Conservation (phyloP, 2,329 filamentous ascomycete genomes). For the Diaporthe citrichinensis region DNA sequence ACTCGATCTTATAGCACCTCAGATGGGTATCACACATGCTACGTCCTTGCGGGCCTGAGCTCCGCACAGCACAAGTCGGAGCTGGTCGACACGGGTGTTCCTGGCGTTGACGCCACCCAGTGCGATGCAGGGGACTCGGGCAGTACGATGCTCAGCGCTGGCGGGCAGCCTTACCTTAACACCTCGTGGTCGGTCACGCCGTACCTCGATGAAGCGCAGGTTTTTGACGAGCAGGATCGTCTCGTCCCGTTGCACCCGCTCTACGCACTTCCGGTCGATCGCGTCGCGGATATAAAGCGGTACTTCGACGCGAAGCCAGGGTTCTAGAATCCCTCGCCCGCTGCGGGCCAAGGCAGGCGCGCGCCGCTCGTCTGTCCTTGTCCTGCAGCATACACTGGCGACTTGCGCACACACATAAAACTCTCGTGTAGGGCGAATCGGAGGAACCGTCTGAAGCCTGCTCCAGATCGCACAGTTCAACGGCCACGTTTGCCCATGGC, state of each 20-base stretch:
- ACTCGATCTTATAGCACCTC: constrained; percentile 67
- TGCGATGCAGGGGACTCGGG: constrained; percentile 44
- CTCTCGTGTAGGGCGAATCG: constrained; percentile 17
- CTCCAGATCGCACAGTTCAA: constrained; percentile 33
- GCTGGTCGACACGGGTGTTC: constrained; percentile 55
- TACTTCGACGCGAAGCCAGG: constrained; percentile 74
- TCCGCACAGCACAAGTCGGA: constrained; percentile 81
- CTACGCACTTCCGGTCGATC: constrained; percentile 83
- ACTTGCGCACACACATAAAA: constrained; percentile 14
- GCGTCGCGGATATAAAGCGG: constrained; percentile 73
- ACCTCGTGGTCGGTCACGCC: constrained; percentile 61
- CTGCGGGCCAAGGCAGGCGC: background rate
- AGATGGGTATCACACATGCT: constrained; percentile 94
- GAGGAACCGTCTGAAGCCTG: constrained; percentile 29
- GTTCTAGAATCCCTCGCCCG: constrained; percentile 57
- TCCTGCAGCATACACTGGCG: background rate
- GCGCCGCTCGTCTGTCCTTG: background rate
- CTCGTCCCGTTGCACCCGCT: constrained; percentile 84
- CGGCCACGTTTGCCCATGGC: constrained; percentile 16
- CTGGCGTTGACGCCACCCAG: constrained; percentile 46
- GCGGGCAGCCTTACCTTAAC: constrained; percentile 33
- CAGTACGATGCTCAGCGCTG: background rate
- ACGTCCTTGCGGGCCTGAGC: constrained; percentile 89
- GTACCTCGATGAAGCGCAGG: constrained; percentile 67
- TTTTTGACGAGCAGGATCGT: constrained; percentile 80